Conservation (phyloP, 495 filamentous ascomycete genomes). For the Cudoniella acicularis region DNA sequence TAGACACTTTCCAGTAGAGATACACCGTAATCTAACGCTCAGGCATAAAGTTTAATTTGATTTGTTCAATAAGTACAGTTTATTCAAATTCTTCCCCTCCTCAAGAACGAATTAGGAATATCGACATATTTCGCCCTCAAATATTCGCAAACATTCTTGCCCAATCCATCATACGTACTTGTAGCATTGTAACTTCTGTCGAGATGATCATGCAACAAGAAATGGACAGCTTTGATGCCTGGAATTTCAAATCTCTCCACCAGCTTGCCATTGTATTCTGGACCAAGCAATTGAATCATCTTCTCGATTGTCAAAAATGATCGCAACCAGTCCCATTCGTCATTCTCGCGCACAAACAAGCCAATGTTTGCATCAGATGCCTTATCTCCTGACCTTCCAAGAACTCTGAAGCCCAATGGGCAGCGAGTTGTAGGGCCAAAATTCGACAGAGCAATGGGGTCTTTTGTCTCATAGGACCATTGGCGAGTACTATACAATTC, state of each 20-base stretch:
- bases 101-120: conserved; percentile 38
- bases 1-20: too few relatives aligned
- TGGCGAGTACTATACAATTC: conserved; percentile 15
- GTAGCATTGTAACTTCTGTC: conserved; percentile 49
- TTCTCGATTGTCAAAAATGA: conserved; percentile 29
- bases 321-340: conserved; percentile 35
- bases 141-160: conserved; percentile 55
- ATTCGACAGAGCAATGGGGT: conserved; percentile 18
- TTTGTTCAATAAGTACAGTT: too few relatives aligned
- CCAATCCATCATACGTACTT: conserved; percentile 48
- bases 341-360: conserved; percentile 30
- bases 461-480: conserved; percentile 20
- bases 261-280: conserved; percentile 31
- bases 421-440: conserved; percentile 25
- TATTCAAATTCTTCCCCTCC: conserved; percentile 24
- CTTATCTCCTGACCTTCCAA: conserved; percentile 30
- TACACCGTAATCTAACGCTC: too few relatives aligned
- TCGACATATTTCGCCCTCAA: conserved; percentile 45
- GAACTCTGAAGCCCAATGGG: conserved; percentile 27
- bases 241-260: conserved; percentile 41
- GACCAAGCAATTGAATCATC: conserved; percentile 30
- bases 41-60: too few relatives aligned
- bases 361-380: conserved; percentile 29
- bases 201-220: conserved; percentile 49
- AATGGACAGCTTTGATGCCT: conserved; percentile 43